Percentiles rank a stretch among this genome's conserved stretches.
These are phyloP conservation scores for Rhizopogon vesiculosus DNA, from an alignment of 768 basidiomycete genomes.

Conservation along the genomic window DNA sequence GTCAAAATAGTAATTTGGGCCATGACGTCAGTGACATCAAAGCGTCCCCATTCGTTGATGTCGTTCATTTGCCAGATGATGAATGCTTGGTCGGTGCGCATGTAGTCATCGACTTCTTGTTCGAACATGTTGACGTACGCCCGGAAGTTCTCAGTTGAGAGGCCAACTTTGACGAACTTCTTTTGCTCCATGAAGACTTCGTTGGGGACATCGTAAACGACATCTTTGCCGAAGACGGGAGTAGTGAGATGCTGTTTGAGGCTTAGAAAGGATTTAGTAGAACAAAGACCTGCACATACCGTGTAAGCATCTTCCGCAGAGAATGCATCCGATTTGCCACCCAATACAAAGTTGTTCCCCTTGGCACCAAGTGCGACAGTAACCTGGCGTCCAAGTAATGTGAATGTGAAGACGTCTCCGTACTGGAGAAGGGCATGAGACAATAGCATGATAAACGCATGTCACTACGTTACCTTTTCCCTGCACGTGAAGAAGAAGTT, in stretches of 20 bases:
- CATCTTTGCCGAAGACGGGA: conserved; percentile 95
- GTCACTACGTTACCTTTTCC: conserved; percentile 54
- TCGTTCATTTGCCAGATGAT: conserved; percentile 55
- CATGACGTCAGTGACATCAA: conserved; percentile 69
- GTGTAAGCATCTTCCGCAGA: conserved; percentile 97
- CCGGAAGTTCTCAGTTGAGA: conserved; percentile 87
- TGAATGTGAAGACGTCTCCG: conserved; percentile 95
- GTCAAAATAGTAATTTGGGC: conserved; percentile 94
- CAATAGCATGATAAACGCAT: not conserved
- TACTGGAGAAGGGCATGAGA: conserved; percentile 46
- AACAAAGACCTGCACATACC: conserved; percentile 36
- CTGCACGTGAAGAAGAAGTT: conserved; percentile 78
- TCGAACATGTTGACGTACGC: conserved; percentile 80
- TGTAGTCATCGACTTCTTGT: conserved; percentile 68
- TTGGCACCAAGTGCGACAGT: conserved; percentile 89
- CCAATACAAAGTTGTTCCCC: conserved; percentile 92
- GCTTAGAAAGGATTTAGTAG: not conserved
- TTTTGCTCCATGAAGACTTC: conserved; percentile 99
- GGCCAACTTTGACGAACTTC: conserved; percentile 94
- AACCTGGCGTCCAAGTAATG: conserved; percentile 82
- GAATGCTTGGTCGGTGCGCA: conserved; percentile 64
- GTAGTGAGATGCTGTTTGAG: conserved; percentile 74
- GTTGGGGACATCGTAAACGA: conserved; percentile 97
- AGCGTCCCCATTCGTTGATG: conserved; percentile 72
- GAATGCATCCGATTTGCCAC: conserved; percentile 87